These are phyloP conservation scores for Flagelloscypha sp. DNA, from an alignment of 768 basidiomycete species.

Conservation along the genomic window DNA sequence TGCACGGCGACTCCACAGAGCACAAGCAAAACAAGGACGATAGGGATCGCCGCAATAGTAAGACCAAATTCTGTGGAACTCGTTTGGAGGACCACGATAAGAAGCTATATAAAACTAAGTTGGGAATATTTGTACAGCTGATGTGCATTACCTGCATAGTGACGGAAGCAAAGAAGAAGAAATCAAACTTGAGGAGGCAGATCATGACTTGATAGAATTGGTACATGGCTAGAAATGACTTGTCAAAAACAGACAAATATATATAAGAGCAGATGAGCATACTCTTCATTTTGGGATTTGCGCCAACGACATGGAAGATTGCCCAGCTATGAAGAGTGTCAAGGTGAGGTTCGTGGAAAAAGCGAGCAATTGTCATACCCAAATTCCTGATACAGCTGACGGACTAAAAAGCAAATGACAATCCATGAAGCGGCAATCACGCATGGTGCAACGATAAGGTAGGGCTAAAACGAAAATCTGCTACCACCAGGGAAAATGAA, in stretches of 20 bases:
- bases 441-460: slow-evolving; percentile 66
- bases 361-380: slow-evolving; percentile 43
- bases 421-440: slow-evolving; percentile 63
- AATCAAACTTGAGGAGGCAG: slow-evolving; percentile 84
- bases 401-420: slow-evolving; percentile 58
- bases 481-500: background rate
- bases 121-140: background rate
- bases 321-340: slow-evolving; percentile 51
- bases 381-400: slow-evolving; percentile 70
- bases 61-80: slow-evolving; percentile 72
- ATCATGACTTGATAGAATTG: slow-evolving; percentile 84
- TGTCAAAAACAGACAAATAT: background rate
- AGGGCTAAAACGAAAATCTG: slow-evolving; percentile 55
- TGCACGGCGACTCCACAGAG: slow-evolving; percentile 65
- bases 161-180: slow-evolving; percentile 80
- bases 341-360: background rate
- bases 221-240: slow-evolving; percentile 59
- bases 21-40: slow-evolving; percentile 60
- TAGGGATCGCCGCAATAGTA: slow-evolving; percentile 76
- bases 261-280: slow-evolving; percentile 16
- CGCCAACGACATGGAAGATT: slow-evolving; percentile 84
- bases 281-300: slow-evolving; percentile 82
- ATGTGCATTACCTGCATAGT: slow-evolving; percentile 63
- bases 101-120: slow-evolving; percentile 40
- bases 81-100: slow-evolving; percentile 63